A percentile compares a stretch with the other conserved stretches of the same genome.
These are phyloP conservation scores for Erysimum pusillum DNA, from an alignment of 441 rosid genomes.

Conservation along the genomic window DNA sequence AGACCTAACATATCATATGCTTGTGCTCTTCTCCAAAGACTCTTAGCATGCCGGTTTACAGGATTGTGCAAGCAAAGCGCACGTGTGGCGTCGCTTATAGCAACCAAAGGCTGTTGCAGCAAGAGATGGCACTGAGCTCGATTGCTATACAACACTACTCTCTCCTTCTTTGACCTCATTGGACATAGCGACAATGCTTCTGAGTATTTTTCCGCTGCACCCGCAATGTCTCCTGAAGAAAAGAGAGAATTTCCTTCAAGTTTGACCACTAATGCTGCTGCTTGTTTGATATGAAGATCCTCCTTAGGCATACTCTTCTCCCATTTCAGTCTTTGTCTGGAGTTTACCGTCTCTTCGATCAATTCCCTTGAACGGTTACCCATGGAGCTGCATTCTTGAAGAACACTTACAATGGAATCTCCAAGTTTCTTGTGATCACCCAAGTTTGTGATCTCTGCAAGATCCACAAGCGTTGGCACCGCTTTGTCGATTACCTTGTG, in stretches of 20 bases:
- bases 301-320: slow-evolving; percentile 94
- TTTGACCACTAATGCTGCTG: slow-evolving; percentile 90
- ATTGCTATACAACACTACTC: slow-evolving; percentile 92
- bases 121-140: slow-evolving; percentile 95
- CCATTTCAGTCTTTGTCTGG: slow-evolving; percentile 83
- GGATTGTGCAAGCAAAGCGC: slow-evolving; percentile 92
- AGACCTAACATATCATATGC: slow-evolving; percentile 94
- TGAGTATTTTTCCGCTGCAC: slow-evolving; percentile 88
- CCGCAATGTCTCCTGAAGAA: slow-evolving; percentile 92
- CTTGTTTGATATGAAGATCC: slow-evolving; percentile 98
- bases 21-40: slow-evolving; percentile 98
- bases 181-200: slow-evolving; percentile 92
- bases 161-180: slow-evolving; percentile 90
- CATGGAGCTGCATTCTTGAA: slow-evolving; percentile 74
- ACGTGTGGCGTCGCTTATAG: slow-evolving; percentile 89
- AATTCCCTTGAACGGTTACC: slow-evolving; percentile 68
- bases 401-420: slow-evolving; percentile 77
- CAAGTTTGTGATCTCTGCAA: slow-evolving; percentile 77
- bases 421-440: slow-evolving; percentile 97
- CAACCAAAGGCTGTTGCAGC: slow-evolving; percentile 87
- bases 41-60: slow-evolving; percentile 89
- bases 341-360: slow-evolving; percentile 74
- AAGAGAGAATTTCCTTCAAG: slow-evolving; percentile 97
- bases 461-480: slow-evolving; percentile 85
- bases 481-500: slow-evolving; percentile 83